A percentile compares a stretch with the other conserved stretches of the same genome.
These are phyloP conservation scores for Tolypocladium pustulatum DNA, from an alignment of 2,329 filamentous ascomycete genomes.

Conservation along the genomic window DNA sequence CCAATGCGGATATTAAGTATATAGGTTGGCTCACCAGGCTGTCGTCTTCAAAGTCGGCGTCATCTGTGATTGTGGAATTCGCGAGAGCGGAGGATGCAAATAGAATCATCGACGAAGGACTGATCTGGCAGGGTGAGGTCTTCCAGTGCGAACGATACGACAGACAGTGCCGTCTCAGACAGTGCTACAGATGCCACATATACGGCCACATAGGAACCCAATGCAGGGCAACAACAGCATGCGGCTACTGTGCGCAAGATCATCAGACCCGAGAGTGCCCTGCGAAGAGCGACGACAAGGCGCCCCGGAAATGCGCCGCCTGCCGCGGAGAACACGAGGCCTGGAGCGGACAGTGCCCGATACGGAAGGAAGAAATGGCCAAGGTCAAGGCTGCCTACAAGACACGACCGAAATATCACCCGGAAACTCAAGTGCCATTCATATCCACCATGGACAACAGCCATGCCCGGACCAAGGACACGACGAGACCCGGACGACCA, in stretches of 20 bases:
- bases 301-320: not conserved
- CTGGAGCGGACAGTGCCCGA: not conserved
- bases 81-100: not conserved
- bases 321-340: not conserved
- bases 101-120: not conserved
- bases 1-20: not conserved
- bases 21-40: not conserved
- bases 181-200: slow-evolving; percentile 3
- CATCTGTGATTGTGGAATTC: not conserved
- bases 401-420: not conserved
- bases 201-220: slow-evolving; percentile 6
- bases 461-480: not conserved
- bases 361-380: not conserved
- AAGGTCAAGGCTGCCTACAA: not conserved
- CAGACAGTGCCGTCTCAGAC: slow-evolving; percentile 1
- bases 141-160: not conserved
- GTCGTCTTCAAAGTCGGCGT: not conserved
- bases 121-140: not conserved
- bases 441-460: not conserved
- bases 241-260: slow-evolving; percentile 3
- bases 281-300: not conserved
- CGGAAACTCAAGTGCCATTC: not conserved
- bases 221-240: slow-evolving; percentile 4
- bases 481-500: not conserved
- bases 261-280: not conserved